A percentile compares a stretch with the other conserved stretches of the same genome.
phyloP scores from a whole-genome alignment of 306 rosid species.

The Medicago lupulina region DNA sequence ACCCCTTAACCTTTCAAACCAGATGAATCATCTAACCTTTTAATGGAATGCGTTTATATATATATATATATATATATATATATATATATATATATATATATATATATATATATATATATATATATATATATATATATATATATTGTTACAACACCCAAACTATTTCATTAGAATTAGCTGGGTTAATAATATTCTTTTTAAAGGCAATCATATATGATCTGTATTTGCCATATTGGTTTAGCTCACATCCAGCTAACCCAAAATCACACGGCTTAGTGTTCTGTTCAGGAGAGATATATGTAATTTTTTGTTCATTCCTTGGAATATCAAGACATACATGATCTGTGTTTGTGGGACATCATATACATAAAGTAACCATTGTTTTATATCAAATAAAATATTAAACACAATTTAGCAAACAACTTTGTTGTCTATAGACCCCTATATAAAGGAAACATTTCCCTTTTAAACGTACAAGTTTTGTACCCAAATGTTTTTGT shows the following conservation, averaged over 20 bases:
- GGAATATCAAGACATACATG: background rate
- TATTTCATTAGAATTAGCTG: too few species aligned
- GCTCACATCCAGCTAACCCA: constrained; percentile 14
- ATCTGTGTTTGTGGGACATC: constrained; percentile 17
- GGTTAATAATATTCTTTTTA: too few species aligned
- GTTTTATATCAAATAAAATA: background rate
- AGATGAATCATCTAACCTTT: too few species aligned
- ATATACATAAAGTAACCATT: background rate
- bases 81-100: too few species aligned
- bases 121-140: too few species aligned
- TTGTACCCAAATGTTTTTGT: constrained; percentile 4
- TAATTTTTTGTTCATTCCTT: background rate
- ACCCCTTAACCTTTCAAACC: too few species aligned
- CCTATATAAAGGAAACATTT: background rate
- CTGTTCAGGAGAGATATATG: background rate
- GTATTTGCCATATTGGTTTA: background rate
- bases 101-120: too few species aligned
- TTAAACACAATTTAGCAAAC: background rate
- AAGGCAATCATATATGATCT: background rate
- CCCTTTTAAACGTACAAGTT: constrained; percentile 2
- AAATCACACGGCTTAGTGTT: background rate
- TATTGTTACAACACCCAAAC: too few species aligned
- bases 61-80: too few species aligned
- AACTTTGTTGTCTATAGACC: background rate
- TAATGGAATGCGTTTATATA: too few species aligned